Evolutionary conservation across 2,329 filamentous ascomycete species (phyloP), one percentile per base, ranked within the genome.

Genomic region (Ampelomyces quisqualis): DNA sequence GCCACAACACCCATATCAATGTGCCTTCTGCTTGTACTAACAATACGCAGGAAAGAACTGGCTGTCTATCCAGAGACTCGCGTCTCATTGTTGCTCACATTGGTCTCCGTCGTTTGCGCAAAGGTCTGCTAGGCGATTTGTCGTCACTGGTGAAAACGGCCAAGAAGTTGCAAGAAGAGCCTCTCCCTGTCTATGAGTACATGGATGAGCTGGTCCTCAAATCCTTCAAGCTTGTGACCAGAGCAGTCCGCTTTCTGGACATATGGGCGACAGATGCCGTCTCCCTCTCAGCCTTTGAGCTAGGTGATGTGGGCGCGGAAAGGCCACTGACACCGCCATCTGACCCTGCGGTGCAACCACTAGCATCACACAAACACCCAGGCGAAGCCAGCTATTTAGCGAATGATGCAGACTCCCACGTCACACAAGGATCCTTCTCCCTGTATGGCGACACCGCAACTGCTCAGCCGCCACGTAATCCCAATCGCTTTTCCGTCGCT

Each of bases 131-230:
- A 1, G 90, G 90, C 0, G 91, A 98, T 64, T 77, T 98, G 1
- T 95, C 91, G 1, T 81, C 86, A 2, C 74, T 98, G 29, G 90
- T 97, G 5, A 95, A 94, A 69, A 86, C 86, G 1, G 88, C 88
- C 13, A 96, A 95, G 70, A 79, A 81, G 34, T 73, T 98, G 50
- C 89, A 91, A 67, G 88, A 90, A 58, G 43, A 56, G 21, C 51
- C 58, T 10, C 72, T 76, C 0, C 64, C 71, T 0, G 75, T 86
- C 9, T 88, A 88, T 58, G 81, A 86, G 55, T 80, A 91, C 42
- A 80, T 96, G 42, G 91, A 97, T 60, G 88, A 95, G 65, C 89
- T 97, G 80, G 86, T 97, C 17, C 73, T 95, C 38, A 93, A 90
- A 67, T 90, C 90, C 0, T 97, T 95, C 73, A 90, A 87, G 62